Conservation (phyloP, 768 basidiomycete genomes). For the Hypsizygus marmoreus region DNA sequence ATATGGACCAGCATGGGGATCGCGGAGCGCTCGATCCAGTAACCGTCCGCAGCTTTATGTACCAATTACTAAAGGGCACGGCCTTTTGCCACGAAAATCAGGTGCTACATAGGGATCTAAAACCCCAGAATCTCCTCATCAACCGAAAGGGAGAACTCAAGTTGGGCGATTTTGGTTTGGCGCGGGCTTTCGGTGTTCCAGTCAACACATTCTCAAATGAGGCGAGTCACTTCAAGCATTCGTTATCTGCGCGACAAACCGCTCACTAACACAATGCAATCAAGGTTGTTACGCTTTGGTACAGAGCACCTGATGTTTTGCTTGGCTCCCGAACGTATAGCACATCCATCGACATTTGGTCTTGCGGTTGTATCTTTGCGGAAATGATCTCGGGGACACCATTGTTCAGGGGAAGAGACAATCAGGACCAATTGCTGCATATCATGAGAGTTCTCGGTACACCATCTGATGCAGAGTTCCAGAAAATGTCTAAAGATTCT, state of each 20-base stretch:
- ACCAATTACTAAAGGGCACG: constrained; percentile 94
- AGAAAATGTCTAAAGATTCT: constrained; percentile 88
- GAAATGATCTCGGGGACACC: constrained; percentile 99
- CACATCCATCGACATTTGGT: constrained; percentile 99
- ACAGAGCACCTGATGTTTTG: constrained; percentile 96
- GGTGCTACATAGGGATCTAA: constrained; percentile 95
- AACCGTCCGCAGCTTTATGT: constrained; percentile 97
- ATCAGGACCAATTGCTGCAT: constrained; percentile 95
- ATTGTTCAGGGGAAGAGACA: constrained; percentile 94
- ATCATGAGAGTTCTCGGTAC: constrained; percentile 98
- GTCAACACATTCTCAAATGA: constrained; percentile 99
- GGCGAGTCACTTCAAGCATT: constrained; percentile 35
- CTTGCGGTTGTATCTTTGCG: constrained; percentile 97
- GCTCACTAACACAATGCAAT: constrained; percentile 5
- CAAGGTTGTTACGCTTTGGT: constrained; percentile 98
- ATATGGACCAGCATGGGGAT: constrained; percentile 98
- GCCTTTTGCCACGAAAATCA: constrained; percentile 99
- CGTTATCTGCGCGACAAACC: not conserved
- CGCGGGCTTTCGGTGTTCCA: constrained; percentile 96
- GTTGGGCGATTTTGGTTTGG: constrained; percentile 96
- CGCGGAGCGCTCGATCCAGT: constrained; percentile 89
- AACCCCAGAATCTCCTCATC: constrained; percentile 97
- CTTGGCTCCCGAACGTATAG: constrained; percentile 96
- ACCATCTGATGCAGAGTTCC: constrained; percentile 83
- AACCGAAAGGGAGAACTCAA: constrained; percentile 97